Evolutionary conservation across 2,329 filamentous ascomycete species (phyloP), one percentile per base, ranked within the genome.

Genomic region (Aureobasidium musti): DNA sequence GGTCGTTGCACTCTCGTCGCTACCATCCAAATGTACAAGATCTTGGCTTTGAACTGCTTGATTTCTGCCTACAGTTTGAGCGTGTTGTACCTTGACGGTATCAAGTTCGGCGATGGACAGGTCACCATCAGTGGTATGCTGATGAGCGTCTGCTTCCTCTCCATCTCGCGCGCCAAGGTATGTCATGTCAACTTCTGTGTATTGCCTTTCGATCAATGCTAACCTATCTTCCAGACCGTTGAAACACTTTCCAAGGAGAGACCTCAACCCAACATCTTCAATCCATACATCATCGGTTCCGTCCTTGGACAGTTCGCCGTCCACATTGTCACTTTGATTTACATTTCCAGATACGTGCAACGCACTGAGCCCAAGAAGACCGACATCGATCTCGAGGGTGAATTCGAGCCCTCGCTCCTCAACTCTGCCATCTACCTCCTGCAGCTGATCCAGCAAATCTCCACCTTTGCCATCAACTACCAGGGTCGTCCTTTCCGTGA

Each of bases 1-100:
- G 95, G 95, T 67, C 91, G 95, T 69, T 99, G 95, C 82, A 99
- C 95, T 8, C 87, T 99, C 23, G 95, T 99, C 65, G 95, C 95
- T 37, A 99, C 95, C 0, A 98, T 99, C 71, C 95, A 99, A 82
- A 99, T 99, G 94, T 99, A 99, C 87, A 99, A 97, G 85, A 99
- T 99, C 73, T 86, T 99, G 61, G 95, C 95, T 8, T 83, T 99
- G 68, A 99, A 99, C 83, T 99, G 95, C 77, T 83, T 99, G 72
- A 99, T 99, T 77, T 97, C 91, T 72, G 95, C 95, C 43, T 99
- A 99, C 86, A 97, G 92, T 78, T 81, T 99, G 76, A 96, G 91
- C 77, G 95, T 99, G 21, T 84, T 99, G 67, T 99, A 99, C 75
- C 86, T 99, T 1, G 94, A 98, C 74, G 95, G 95, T 70, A 99